These are phyloP conservation scores for Fusarium chuoi DNA, from an alignment of 2,329 filamentous ascomycete species.

Conservation along the genomic window DNA sequence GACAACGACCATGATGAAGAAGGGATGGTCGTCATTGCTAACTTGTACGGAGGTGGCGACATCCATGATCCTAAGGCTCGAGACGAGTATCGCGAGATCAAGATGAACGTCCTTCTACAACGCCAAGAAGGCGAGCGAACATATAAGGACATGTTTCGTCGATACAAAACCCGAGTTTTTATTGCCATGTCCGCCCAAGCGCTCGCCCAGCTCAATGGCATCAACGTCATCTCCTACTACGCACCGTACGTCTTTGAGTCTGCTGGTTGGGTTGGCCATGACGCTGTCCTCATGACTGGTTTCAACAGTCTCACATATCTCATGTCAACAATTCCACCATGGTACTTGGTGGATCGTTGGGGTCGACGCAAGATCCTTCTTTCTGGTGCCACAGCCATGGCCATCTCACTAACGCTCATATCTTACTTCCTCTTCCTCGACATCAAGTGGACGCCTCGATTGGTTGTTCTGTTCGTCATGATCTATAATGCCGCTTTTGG, in stretches of 20 bases:
- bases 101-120: slow-evolving; percentile 94
- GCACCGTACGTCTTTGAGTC: slow-evolving; percentile 96
- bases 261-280: slow-evolving; percentile 91
- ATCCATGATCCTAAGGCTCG: slow-evolving; percentile 92
- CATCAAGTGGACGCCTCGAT: slow-evolving; percentile 77
- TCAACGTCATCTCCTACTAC: slow-evolving; percentile 99
- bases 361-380: slow-evolving; percentile 90
- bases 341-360: slow-evolving; percentile 95
- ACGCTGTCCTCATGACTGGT: slow-evolving; percentile 95
- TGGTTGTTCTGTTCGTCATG: slow-evolving; percentile 96
- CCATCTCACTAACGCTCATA: slow-evolving; percentile 85
- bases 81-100: slow-evolving; percentile 98
- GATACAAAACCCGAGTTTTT: slow-evolving; percentile 91
- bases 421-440: slow-evolving; percentile 97
- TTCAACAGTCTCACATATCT: slow-evolving; percentile 93
- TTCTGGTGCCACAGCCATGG: slow-evolving; percentile 89
- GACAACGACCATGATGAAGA: slow-evolving; percentile 99
- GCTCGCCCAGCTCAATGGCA: slow-evolving; percentile 95
- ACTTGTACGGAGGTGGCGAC: slow-evolving; percentile 94
- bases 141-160: slow-evolving; percentile 93
- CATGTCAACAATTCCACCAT: slow-evolving; percentile 90
- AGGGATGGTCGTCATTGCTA: slow-evolving; percentile 97
- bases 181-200: slow-evolving; percentile 99
- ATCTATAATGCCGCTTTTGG: slow-evolving; percentile 98
- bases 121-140: slow-evolving; percentile 94